phyloP scores from a whole-genome alignment of 352 stramenopile species.

The Elongisporangium prolatum region DNA sequence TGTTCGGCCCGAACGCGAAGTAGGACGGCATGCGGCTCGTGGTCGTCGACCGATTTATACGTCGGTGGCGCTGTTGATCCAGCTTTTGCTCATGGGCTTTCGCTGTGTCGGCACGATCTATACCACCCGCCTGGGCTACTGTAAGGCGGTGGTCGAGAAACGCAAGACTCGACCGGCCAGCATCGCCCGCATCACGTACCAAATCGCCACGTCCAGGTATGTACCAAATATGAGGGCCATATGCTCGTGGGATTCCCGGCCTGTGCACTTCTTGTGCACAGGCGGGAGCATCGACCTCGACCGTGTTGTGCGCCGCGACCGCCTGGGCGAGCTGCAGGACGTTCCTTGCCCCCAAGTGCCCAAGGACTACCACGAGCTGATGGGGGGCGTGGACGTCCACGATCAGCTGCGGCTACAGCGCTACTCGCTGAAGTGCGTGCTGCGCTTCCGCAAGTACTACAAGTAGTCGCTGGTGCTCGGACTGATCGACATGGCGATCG shows the following conservation, averaged over 20 bases:
- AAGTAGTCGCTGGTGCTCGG: slow-evolving; percentile 13
- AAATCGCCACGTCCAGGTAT: slow-evolving; percentile 3
- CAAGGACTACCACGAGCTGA: slow-evolving; percentile 11
- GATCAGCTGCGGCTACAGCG: too few species aligned
- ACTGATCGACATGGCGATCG: slow-evolving; percentile 12
- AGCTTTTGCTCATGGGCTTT: slow-evolving; percentile 10
- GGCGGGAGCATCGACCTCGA: slow-evolving; percentile 5
- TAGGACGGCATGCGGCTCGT: slow-evolving; percentile 6
- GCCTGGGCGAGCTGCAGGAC: not conserved
- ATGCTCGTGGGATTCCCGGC: slow-evolving; percentile 7
- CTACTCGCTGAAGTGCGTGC: slow-evolving; percentile 5
- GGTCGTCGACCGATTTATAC: slow-evolving; percentile 15
- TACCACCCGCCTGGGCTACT: slow-evolving; percentile 12
- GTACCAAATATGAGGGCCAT: slow-evolving; percentile 7
- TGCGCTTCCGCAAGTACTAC: slow-evolving; percentile 17
- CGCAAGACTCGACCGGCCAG: not conserved
- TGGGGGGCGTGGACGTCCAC: slow-evolving; percentile 11
- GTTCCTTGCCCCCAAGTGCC: slow-evolving; percentile 3
- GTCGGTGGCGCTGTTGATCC: slow-evolving; percentile 6
- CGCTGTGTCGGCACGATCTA: slow-evolving; percentile 13
- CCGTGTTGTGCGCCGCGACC: not conserved
- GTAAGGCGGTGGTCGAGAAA: slow-evolving; percentile 11
- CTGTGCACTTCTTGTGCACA: slow-evolving; percentile 11
- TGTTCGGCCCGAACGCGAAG: slow-evolving; percentile 1
- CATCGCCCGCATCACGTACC: slow-evolving; percentile 1